Evolutionary conservation across 805 yeast species (phyloP).

Genomic region (Nakazawaea peltata): DNA sequence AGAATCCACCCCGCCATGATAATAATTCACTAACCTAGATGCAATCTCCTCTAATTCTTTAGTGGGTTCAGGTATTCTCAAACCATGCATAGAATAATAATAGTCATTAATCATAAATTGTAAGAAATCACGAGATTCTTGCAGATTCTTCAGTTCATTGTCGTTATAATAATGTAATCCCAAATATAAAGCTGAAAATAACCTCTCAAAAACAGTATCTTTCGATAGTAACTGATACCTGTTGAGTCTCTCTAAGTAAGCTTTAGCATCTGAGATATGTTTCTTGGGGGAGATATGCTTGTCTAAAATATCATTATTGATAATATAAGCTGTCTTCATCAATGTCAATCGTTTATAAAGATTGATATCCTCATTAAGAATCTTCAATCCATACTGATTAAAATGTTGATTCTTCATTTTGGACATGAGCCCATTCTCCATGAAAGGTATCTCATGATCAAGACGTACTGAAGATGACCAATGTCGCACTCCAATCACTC

Average conservation of each 20-base stretch:
- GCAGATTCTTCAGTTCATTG: neutral
- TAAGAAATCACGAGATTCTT: no score
- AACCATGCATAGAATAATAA: neutral
- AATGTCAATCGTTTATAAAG: neutral
- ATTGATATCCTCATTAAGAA: neutral
- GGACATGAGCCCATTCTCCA: constrained; percentile 1
- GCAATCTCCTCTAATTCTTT: neutral
- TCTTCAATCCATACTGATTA: constrained; percentile 1
- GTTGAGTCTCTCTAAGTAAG: neutral
- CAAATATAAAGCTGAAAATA: neutral
- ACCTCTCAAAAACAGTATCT: neutral
- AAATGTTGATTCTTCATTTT: constrained; percentile 6
- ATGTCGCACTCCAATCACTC: neutral
- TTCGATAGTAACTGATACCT: neutral
- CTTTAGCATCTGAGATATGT: neutral
- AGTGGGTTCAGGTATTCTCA: constrained; percentile 1
- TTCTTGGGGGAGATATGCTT: neutral
- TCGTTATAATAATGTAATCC: constrained; percentile 1
- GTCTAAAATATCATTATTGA: neutral
- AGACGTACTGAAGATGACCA: neutral
- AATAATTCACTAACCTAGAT: neutral
- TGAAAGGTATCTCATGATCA: neutral
- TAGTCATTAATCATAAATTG: neutral
- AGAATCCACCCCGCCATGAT: no score
- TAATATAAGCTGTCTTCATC: constrained; percentile 1